Evolutionary conservation across 345 rosid species (phyloP).

Genomic region (Sisymbrium irio): DNA sequence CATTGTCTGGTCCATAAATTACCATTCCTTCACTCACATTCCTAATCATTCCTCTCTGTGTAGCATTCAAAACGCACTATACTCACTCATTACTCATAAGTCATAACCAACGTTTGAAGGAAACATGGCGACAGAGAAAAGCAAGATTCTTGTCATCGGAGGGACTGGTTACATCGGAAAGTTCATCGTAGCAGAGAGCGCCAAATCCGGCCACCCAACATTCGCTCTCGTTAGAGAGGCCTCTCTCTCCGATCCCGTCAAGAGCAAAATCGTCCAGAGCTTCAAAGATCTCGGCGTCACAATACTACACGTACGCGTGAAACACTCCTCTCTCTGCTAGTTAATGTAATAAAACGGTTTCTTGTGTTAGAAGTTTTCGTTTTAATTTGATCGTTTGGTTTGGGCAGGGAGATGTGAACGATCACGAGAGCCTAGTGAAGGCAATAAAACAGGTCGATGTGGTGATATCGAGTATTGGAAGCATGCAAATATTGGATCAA

Average conservation of each 20-base stretch:
- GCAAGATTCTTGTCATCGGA: conserved; percentile 67
- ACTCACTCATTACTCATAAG: not conserved
- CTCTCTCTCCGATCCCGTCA: conserved; percentile 51
- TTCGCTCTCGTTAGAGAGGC: conserved; percentile 60
- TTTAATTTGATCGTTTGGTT: not conserved
- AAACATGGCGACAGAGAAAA: conserved; percentile 41
- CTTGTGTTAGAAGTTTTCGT: not conserved
- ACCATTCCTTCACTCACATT: not conserved
- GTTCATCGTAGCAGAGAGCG: conserved; percentile 61
- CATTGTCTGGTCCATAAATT: conserved; percentile 10
- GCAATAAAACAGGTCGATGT: conserved; percentile 75
- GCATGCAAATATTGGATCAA: conserved; percentile 56
- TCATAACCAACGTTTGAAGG: not conserved
- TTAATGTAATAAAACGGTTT: not conserved
- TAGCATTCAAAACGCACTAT: not conserved
- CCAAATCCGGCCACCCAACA: conserved; percentile 54
- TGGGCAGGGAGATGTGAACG: conserved; percentile 36
- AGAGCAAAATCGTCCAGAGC: conserved; percentile 45
- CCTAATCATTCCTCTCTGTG: conserved; percentile 2
- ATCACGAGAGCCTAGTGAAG: conserved; percentile 70
- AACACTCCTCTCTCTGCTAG: not conserved
- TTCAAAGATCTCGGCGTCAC: conserved; percentile 61
- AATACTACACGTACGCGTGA: conserved; percentile 46
- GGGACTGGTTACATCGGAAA: conserved; percentile 81
- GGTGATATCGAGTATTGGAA: conserved; percentile 68